These are phyloP conservation scores for Eutypa lata DNA, from an alignment of 2,329 filamentous ascomycete species.

Conservation along the genomic window DNA sequence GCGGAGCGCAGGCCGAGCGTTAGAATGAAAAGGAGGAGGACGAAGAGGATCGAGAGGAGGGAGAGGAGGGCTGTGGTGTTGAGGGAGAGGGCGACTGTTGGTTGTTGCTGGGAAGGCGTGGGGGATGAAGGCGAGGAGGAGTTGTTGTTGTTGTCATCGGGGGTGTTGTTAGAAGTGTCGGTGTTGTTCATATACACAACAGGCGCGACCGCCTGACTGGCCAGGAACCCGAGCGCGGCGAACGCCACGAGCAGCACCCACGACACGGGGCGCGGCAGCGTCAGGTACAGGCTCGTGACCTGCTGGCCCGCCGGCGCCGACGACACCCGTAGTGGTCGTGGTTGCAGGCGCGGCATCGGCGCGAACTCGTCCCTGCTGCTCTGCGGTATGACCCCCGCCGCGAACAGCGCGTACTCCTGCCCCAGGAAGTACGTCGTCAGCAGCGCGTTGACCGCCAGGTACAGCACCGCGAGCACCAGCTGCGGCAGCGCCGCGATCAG, in stretches of 20 bases:
- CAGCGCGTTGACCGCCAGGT: conserved; percentile 45
- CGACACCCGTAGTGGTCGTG: conserved; percentile 42
- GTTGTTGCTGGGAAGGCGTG: conserved; percentile 2
- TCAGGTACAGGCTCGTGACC: conserved; percentile 46
- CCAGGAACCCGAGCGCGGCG: conserved; percentile 40
- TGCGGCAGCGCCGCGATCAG: conserved; percentile 47
- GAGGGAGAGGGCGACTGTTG: conserved; percentile 36
- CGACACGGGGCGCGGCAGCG: conserved; percentile 44
- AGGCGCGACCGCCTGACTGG: conserved; percentile 43
- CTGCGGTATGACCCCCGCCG: background rate
- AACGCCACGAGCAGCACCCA: conserved; percentile 44
- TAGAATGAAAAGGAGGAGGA: conserved; percentile 34
- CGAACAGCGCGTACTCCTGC: conserved; percentile 42
- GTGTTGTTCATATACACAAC: conserved; percentile 15
- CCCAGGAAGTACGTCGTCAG: conserved; percentile 47
- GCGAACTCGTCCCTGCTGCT: conserved; percentile 32
- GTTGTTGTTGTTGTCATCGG: background rate
- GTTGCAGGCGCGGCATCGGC: conserved; percentile 34
- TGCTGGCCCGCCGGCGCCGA: conserved; percentile 41
- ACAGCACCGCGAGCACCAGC: conserved; percentile 44
- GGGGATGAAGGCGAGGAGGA: conserved; percentile 12
- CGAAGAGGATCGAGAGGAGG: conserved; percentile 38
- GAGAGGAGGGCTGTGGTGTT: conserved; percentile 40
- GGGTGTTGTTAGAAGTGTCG: too few species aligned
- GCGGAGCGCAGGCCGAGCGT: conserved; percentile 28